Percentiles rank a stretch among this genome's conserved stretches.
These are phyloP conservation scores for Fraxinus baroniana DNA, from an alignment of 305 asterid genomes.

Conservation along the genomic window DNA sequence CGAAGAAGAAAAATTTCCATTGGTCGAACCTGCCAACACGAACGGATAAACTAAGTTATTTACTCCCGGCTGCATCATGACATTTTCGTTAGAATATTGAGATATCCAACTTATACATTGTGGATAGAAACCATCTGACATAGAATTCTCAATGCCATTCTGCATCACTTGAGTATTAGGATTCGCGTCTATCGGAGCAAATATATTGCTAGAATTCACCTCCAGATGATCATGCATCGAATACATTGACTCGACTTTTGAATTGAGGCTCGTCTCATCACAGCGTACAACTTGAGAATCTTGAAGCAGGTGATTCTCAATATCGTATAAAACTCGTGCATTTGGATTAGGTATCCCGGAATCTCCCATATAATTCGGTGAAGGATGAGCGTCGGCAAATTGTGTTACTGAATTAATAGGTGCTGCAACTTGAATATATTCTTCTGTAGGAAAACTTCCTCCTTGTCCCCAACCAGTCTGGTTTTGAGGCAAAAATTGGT, in stretches of 20 bases:
- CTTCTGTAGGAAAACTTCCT: not conserved
- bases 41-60: not conserved
- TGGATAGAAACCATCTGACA: not conserved
- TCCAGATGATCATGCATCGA: not conserved
- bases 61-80: not conserved
- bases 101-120: not conserved
- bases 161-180: not conserved
- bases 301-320: not conserved
- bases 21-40: not conserved
- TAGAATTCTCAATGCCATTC: not conserved
- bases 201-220: not conserved
- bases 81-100: not conserved
- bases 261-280: not conserved
- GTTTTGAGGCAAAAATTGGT: not conserved
- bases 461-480: not conserved
- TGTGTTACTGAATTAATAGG: not conserved
- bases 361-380: not conserved
- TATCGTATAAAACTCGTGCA: not conserved
- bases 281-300: not conserved
- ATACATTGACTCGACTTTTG: not conserved
- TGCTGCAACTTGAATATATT: not conserved
- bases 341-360: not conserved
- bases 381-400: not conserved
- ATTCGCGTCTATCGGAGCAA: not conserved
- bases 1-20: not conserved